Base-by-base conservation (phyloP, 306 rosid species). In the Rubus parviflorus region DNA sequence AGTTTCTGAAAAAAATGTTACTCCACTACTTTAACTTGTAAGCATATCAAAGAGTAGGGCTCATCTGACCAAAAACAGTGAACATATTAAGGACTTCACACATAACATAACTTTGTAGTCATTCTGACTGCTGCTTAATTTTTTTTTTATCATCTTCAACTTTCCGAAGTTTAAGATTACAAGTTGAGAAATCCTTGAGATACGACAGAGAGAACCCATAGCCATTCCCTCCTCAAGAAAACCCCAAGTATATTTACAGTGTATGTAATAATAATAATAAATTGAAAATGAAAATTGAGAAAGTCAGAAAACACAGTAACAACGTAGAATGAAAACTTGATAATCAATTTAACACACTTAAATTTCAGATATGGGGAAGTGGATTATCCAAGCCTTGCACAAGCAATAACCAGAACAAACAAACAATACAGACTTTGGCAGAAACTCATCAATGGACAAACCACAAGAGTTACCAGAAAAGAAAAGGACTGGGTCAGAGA, bases 401-500 rank as follows among this genome's bases (percentile, higher is more conserved):
- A 70, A 20, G 4, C 25, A 17, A 49, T 51, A 4, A 25, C 45
- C 45, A 25, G 9, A 7, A 20, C 25, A 20, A 20, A 9, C 66
- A 72, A 22, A 56, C 40, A 22, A 57, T 14, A 40, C 76, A 52
- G 15, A 58, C 4, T 14, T 22, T 15, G 12, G 43, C 54, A 22
- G 77, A 14, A 52, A 17, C 23, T 46, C 46, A 46, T 17, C 22
- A 43, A 3, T 14, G 17, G 23, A 41, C 77, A 74, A 74, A 58
- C 43, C 20, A 23, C 8, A 51, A 69, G 65, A 48, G 74, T 43
- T 57, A 76, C 69, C 6, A 67, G 54, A 46, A 40, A 71, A 10
- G 46, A 64, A 54, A 46, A 53, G 69, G 48, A 73, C 16, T 52
- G 64, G 47, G 47, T 72, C 57, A 37, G 54, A 67, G 73, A 80